These are phyloP conservation scores for Coniochaeta hoffmannii DNA, from an alignment of 2,329 filamentous ascomycete genomes.

Conservation along the genomic window DNA sequence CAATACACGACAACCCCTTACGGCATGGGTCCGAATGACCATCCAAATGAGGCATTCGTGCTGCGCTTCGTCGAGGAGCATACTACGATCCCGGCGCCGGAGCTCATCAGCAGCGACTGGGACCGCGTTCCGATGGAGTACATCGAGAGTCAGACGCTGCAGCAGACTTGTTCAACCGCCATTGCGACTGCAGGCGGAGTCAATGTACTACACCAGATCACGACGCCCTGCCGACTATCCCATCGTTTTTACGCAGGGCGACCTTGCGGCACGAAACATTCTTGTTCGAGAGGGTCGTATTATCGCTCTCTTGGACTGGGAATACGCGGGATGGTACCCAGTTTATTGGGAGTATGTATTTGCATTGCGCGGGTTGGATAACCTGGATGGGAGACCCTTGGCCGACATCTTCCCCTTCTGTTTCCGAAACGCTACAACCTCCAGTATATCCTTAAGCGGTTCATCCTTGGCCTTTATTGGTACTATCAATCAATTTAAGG, in stretches of 20 bases:
- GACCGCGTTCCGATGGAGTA: slow-evolving; percentile 20
- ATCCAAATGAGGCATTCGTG: slow-evolving; percentile 13
- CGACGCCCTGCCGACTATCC: slow-evolving; percentile 7
- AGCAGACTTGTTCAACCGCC: slow-evolving; percentile 15
- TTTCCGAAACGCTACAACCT: neutral
- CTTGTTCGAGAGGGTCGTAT: slow-evolving; percentile 29
- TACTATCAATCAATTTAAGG: too few species aligned
- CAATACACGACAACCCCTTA: slow-evolving; percentile 11
- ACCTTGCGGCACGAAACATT: slow-evolving; percentile 39
- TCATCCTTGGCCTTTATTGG: neutral
- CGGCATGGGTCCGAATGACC: slow-evolving; percentile 10
- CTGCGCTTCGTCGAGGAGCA: slow-evolving; percentile 13
- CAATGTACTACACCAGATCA: slow-evolving; percentile 17
- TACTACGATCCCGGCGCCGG: slow-evolving; percentile 17
- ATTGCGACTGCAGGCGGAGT: slow-evolving; percentile 7
- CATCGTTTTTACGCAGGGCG: slow-evolving; percentile 42
- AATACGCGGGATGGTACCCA: slow-evolving; percentile 35
- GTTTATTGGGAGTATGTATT: too few species aligned
- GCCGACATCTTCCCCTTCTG: neutral
- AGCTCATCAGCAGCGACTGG: slow-evolving; percentile 18
- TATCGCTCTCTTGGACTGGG: slow-evolving; percentile 38
- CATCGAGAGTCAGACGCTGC: slow-evolving; percentile 17
- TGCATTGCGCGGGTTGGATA: slow-evolving; percentile 1
- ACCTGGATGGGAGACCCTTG: neutral
- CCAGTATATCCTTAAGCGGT: neutral